A percentile compares a stretch with the other conserved stretches of the same genome.
Conservation (phyloP, 371 early-diverging fungal genomes). For the Mortierella sp. region DNA sequence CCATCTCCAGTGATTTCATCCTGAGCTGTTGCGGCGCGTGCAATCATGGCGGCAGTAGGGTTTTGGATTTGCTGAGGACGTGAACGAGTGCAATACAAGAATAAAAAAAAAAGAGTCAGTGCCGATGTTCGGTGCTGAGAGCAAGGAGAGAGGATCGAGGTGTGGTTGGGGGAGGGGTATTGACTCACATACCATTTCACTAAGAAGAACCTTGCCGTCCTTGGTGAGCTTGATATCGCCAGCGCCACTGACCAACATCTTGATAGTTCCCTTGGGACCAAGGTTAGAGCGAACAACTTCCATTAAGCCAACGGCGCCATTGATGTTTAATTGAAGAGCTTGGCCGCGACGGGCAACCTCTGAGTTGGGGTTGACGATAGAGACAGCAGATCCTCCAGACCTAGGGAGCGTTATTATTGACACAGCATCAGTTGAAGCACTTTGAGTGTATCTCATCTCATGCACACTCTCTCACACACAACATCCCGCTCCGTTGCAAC, state of each 20-base stretch:
- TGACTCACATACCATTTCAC: constrained; percentile 89
- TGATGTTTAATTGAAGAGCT: constrained; percentile 97
- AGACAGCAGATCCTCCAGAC: constrained; percentile 77
- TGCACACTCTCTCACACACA: too few relatives aligned
- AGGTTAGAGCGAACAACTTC: constrained; percentile 96
- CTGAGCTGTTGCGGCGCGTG: constrained; percentile 98
- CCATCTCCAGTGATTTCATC: constrained; percentile 99
- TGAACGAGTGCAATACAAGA: not conserved
- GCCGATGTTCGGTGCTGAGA: too few relatives aligned
- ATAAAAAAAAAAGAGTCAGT: too few relatives aligned
- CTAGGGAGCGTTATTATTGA: constrained; percentile 11
- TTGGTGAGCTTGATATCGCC: constrained; percentile 96
- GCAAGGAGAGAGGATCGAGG: not conserved
- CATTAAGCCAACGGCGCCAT: constrained; percentile 95
- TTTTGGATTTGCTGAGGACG: constrained; percentile 96
- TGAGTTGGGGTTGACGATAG: constrained; percentile 96
- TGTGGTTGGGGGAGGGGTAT: not conserved
- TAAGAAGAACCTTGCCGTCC: constrained; percentile 96
- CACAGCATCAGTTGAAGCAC: constrained; percentile 5
- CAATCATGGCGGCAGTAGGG: constrained; percentile 99
- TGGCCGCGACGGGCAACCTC: constrained; percentile 99
- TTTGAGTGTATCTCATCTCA: too few relatives aligned
- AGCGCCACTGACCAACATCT: constrained; percentile 98
- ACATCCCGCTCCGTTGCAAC: too few relatives aligned
- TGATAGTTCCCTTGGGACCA: constrained; percentile 99